Percentiles rank a stretch among this genome's conserved stretches.
phyloP scores from a whole-genome alignment of 2,329 filamentous ascomycete genomes.

The Salinomyces thailandicus region DNA sequence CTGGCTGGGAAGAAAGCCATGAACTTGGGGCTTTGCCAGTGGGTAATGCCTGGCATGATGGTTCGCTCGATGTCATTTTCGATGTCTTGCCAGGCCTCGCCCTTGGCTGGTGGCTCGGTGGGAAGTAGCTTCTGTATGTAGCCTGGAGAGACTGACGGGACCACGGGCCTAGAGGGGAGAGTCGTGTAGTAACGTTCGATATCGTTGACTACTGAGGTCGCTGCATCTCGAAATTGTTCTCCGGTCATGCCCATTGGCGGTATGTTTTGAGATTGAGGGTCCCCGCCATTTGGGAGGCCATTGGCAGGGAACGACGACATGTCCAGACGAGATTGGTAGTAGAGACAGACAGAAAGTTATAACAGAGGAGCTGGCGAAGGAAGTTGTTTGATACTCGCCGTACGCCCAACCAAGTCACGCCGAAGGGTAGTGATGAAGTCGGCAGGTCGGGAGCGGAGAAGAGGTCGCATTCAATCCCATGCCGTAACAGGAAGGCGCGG shows the following conservation, averaged over 20 bases:
- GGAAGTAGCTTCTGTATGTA: constrained; percentile 78
- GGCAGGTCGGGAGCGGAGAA: too few relatives aligned
- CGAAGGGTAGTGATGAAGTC: too few relatives aligned
- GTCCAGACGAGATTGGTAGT: too few relatives aligned
- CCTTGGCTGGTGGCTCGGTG: constrained; percentile 49
- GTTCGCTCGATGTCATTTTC: constrained; percentile 72
- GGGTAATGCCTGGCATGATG: constrained; percentile 85
- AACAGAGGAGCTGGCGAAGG: too few relatives aligned
- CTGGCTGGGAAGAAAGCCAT: constrained; percentile 90
- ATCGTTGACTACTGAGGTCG: constrained; percentile 68
- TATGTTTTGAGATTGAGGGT: too few relatives aligned
- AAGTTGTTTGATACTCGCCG: too few relatives aligned
- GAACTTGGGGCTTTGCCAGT: constrained; percentile 92
- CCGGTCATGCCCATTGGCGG: constrained; percentile 56
- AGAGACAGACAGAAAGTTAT: too few relatives aligned
- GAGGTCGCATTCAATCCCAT: too few relatives aligned
- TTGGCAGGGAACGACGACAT: too few relatives aligned
- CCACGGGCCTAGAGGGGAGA: constrained; percentile 57
- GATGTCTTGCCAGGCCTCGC: constrained; percentile 67
- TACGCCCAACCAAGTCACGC: too few relatives aligned
- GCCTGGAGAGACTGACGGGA: constrained; percentile 70
- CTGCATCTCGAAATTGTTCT: constrained; percentile 65
- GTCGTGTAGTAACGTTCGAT: constrained; percentile 78
- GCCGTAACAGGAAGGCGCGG: too few relatives aligned
- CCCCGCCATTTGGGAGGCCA: too few relatives aligned